Conservation (phyloP, 768 basidiomycete genomes). For the Neoboletus magnificus region DNA sequence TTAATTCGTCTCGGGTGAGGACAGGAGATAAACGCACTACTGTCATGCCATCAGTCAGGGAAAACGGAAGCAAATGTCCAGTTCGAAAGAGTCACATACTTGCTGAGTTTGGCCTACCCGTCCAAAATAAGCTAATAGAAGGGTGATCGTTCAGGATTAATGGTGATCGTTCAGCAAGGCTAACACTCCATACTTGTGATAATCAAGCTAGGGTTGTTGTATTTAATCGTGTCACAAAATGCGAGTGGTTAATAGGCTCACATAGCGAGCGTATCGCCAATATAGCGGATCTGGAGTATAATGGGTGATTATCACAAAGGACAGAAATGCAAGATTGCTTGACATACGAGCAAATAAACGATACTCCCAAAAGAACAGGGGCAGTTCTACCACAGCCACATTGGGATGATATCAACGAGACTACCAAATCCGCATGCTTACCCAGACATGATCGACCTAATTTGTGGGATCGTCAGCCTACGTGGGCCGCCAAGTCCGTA, state of each 20-base stretch:
- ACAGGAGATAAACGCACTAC: constrained; percentile 5
- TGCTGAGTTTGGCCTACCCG: neutral
- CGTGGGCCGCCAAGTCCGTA: neutral
- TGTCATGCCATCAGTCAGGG: neutral
- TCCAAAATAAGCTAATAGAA: constrained; percentile 14
- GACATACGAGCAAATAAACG: constrained; percentile 20
- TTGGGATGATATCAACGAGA: neutral
- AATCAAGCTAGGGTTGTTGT: constrained; percentile 3
- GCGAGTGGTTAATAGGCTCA: neutral
- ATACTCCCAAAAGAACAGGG: constrained; percentile 14
- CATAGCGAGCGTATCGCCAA: constrained; percentile 20
- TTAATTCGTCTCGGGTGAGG: neutral
- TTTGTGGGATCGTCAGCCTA: neutral
- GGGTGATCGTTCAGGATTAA: neutral
- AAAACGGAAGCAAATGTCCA: neutral
- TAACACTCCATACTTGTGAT: constrained; percentile 1
- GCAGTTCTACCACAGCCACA: constrained; percentile 1
- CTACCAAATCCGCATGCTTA: neutral
- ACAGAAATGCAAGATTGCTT: neutral
- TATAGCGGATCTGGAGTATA: constrained; percentile 20
- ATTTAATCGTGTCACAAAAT: neutral
- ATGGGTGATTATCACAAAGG: neutral
- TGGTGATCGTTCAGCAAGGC: neutral
- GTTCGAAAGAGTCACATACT: constrained; percentile 6
- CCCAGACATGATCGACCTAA: constrained; percentile 23